These are phyloP conservation scores for Colletotrichum sp. DNA, from an alignment of 2,329 filamentous ascomycete genomes.

Conservation along the genomic window DNA sequence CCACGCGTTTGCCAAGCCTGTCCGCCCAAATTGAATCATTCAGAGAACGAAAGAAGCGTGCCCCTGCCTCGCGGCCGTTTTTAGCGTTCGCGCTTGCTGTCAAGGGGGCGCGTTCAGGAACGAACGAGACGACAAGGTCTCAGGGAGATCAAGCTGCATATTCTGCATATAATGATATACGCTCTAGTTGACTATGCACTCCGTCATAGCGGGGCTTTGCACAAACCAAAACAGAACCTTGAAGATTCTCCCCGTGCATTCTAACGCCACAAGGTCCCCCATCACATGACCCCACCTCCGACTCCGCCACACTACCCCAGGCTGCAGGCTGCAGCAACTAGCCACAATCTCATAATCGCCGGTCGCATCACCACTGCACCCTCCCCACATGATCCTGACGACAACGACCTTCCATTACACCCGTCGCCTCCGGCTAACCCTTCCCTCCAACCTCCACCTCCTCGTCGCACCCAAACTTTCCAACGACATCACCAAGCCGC, in stretches of 20 bases:
- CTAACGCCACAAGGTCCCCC: not conserved
- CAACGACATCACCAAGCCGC: not conserved
- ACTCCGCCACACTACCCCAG: constrained; percentile 13
- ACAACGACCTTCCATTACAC: constrained; percentile 1
- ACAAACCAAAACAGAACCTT: not conserved
- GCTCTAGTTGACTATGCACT: fast-evolving
- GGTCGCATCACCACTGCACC: constrained; percentile 4
- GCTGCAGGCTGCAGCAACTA: not conserved
- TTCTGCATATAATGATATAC: fast-evolving
- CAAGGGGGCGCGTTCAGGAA: not conserved
- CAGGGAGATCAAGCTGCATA: not conserved
- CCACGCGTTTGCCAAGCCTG: constrained; percentile 7
- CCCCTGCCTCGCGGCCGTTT: not conserved
- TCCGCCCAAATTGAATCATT: not conserved
- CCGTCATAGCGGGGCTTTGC: not conserved
- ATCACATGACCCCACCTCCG: not conserved
- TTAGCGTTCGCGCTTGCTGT: constrained; percentile 1
- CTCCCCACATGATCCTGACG: constrained; percentile 21
- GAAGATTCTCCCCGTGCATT: not conserved
- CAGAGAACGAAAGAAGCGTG: not conserved
- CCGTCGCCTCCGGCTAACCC: not conserved
- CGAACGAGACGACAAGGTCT: not conserved
- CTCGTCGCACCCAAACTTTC: not conserved
- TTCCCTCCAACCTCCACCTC: not conserved
- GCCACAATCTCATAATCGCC: not conserved